Conservation (phyloP, 768 basidiomycete genomes). For the Leucogyrophana mollusca region DNA sequence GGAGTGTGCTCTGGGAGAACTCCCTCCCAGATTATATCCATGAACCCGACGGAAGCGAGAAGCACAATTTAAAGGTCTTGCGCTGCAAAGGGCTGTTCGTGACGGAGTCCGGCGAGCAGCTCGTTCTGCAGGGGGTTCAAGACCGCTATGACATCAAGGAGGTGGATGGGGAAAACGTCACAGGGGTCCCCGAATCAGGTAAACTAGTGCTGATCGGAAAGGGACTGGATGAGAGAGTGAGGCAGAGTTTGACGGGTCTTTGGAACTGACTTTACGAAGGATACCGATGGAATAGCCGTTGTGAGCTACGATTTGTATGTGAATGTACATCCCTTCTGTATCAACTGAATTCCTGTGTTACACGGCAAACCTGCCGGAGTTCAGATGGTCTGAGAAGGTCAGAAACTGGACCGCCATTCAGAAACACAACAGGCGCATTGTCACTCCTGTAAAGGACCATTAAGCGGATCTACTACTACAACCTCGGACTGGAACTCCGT, state of each 20-base stretch:
- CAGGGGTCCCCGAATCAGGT: slow-evolving; percentile 60
- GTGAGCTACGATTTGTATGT: too few species aligned
- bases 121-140: slow-evolving; percentile 89
- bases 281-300: too few species aligned
- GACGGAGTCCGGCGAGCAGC: slow-evolving; percentile 50
- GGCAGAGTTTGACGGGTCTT: slow-evolving; percentile 46
- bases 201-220: slow-evolving; percentile 90
- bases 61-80: slow-evolving; percentile 54
- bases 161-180: slow-evolving; percentile 33
- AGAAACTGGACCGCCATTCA: too few species aligned
- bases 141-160: slow-evolving; percentile 80
- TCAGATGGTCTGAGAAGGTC: too few species aligned
- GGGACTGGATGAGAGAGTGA: slow-evolving; percentile 59
- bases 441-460: too few species aligned
- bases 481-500: too few species aligned
- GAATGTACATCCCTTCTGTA: too few species aligned
- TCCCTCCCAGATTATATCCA: slow-evolving; percentile 36
- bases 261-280: too few species aligned
- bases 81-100: slow-evolving; percentile 87
- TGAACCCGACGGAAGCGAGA: slow-evolving; percentile 4
- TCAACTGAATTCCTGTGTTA: too few species aligned
- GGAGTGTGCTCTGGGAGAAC: slow-evolving; percentile 79
- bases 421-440: too few species aligned
- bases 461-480: too few species aligned
- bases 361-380: too few species aligned